Percentiles rank a stretch among this genome's conserved stretches.
phyloP scores from a whole-genome alignment of 2,329 filamentous ascomycete species.

The Phyllosticta capitalensis region DNA sequence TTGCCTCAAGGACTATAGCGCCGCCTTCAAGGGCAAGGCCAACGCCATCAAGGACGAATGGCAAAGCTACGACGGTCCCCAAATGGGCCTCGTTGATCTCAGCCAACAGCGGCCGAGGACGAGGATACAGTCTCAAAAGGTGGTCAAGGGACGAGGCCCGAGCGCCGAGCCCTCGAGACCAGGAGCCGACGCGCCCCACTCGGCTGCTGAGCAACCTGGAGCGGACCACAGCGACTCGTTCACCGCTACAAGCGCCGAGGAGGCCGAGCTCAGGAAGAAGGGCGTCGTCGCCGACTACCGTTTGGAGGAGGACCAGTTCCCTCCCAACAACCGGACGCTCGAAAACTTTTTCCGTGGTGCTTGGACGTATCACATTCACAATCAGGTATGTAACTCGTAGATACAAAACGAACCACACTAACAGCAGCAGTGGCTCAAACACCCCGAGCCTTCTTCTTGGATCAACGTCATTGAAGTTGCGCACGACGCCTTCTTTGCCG shows the following conservation, averaged over 20 bases:
- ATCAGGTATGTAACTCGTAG: slow-evolving; percentile 37
- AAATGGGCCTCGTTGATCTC: slow-evolving; percentile 28
- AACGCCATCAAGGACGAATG: slow-evolving; percentile 42
- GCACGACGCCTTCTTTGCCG: slow-evolving; percentile 45
- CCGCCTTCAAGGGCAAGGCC: slow-evolving; percentile 41
- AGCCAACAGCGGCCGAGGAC: slow-evolving; percentile 11
- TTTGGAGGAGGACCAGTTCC: slow-evolving; percentile 42
- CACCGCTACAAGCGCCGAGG: slow-evolving; percentile 30
- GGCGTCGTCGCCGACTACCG: slow-evolving; percentile 37
- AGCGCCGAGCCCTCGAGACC: slow-evolving; percentile 11
- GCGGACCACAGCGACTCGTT: slow-evolving; percentile 27
- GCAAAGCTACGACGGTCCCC: slow-evolving; percentile 42
- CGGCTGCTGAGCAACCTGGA: slow-evolving; percentile 21
- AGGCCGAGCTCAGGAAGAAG: slow-evolving; percentile 30
- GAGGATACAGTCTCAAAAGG: slow-evolving; percentile 3
- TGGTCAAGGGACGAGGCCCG: slow-evolving; percentile 6
- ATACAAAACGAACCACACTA: neutral
- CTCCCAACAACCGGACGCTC: slow-evolving; percentile 46
- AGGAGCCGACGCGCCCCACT: slow-evolving; percentile 9
- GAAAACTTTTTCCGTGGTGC: slow-evolving; percentile 48
- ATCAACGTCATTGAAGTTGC: slow-evolving; percentile 44
- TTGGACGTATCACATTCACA: slow-evolving; percentile 50
- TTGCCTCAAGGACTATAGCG: slow-evolving; percentile 44
- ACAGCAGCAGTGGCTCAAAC: slow-evolving; percentile 40
- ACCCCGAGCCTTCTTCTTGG: slow-evolving; percentile 48